Conservation (phyloP, 2,329 filamentous ascomycete species). For the Trichophyton simii region DNA sequence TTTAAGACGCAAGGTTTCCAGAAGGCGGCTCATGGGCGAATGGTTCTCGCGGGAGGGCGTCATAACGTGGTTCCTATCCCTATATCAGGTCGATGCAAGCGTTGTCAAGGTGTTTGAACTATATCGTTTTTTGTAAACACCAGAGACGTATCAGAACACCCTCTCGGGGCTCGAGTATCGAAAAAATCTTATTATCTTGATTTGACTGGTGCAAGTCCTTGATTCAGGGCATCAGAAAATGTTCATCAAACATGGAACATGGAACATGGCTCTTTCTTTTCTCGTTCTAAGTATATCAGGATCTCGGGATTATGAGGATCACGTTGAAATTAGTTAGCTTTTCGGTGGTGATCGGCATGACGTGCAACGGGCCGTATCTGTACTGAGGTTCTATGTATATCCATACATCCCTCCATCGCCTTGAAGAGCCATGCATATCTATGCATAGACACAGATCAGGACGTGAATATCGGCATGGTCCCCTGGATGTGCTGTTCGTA, state of each 20-base stretch:
- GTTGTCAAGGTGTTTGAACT: background rate
- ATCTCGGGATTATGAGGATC: slow-evolving; percentile 2
- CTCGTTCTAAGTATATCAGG: background rate
- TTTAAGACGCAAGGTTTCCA: background rate
- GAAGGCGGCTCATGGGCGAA: background rate
- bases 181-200: background rate
- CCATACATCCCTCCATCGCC: background rate
- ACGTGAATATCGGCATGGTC: background rate
- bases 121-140: background rate
- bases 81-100: background rate
- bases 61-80: background rate
- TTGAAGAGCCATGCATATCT: background rate
- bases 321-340: background rate
- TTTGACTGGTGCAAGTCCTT: background rate
- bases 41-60: background rate
- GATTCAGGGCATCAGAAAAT: background rate
- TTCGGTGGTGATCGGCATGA: slow-evolving; percentile 4
- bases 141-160: background rate
- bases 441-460: background rate
- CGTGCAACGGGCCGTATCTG: slow-evolving; percentile 2
- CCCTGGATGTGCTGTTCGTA: background rate
- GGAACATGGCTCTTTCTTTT: background rate
- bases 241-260: slow-evolving; percentile 3
- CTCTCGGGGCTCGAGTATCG: background rate
- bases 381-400: background rate